Evolutionary conservation across 2,329 filamentous ascomycete species (phyloP).

Genomic region (Verticillium klebahnii): DNA sequence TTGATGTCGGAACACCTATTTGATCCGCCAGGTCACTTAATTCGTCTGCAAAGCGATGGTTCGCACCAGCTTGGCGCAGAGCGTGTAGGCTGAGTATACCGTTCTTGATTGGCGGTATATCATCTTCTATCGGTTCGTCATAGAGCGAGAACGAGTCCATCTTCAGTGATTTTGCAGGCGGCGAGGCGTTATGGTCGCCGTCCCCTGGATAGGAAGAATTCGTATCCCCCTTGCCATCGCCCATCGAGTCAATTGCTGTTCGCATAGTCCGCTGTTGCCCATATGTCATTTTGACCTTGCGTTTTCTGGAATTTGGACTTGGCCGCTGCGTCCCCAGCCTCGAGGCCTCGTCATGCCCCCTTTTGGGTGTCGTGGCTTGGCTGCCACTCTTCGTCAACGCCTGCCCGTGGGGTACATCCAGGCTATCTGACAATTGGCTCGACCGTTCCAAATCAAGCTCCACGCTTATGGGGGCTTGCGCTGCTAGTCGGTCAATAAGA

Average conservation of each 20-base stretch:
- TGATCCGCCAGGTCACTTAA: slow-evolving; percentile 60
- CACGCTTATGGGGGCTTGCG: slow-evolving; percentile 8
- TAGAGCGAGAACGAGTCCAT: slow-evolving; percentile 24
- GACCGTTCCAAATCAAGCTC: slow-evolving; percentile 1
- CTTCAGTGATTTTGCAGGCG: slow-evolving; percentile 8
- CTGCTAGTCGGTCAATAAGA: slow-evolving; percentile 12
- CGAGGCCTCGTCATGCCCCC: slow-evolving; percentile 2
- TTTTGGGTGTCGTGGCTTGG: not conserved
- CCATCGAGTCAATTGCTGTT: slow-evolving; percentile 19
- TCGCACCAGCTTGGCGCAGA: slow-evolving; percentile 60
- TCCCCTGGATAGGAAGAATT: not conserved
- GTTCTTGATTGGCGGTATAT: slow-evolving; percentile 32
- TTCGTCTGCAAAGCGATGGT: slow-evolving; percentile 61
- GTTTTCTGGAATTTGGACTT: slow-evolving; percentile 4
- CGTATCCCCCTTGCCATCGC: slow-evolving; percentile 12
- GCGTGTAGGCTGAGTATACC: slow-evolving; percentile 62
- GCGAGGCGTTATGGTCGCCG: slow-evolving; percentile 2
- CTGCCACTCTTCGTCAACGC: not conserved
- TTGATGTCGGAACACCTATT: slow-evolving; percentile 46
- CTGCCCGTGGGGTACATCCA: not conserved
- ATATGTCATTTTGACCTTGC: slow-evolving; percentile 10
- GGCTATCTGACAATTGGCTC: not conserved
- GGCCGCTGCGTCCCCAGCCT: slow-evolving; percentile 4
- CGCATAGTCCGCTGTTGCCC: slow-evolving; percentile 25
- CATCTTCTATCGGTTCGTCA: slow-evolving; percentile 39